Evolutionary conservation across 1,284 basidiomycete genomes (phyloP), one percentile per base, ranked within the genome.

Genomic region (Tilletiopsis washingtonensis): DNA sequence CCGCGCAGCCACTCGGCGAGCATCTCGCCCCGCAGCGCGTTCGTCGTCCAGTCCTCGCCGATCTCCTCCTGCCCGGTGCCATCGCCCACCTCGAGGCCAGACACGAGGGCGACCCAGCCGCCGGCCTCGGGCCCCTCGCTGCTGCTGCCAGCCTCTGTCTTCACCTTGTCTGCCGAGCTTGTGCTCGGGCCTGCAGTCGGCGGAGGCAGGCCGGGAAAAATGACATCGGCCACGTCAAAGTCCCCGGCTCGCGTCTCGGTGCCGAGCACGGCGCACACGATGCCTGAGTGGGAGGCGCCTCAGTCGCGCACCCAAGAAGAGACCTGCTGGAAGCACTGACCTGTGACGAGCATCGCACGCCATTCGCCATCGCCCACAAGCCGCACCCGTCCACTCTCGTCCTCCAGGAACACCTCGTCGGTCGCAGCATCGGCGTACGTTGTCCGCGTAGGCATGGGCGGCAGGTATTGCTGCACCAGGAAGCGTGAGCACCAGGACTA

Each of bases 191-290:
- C 38, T n/a, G 11, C 27, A 39, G 34, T 45, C 19, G 11, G 14
- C 17, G 25, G 34, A 24, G 46, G 46, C 15, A 47, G 23, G 17
- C 37, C 46, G 1, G 46, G 34, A 47, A 47, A 42, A 21, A 47
- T 19, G 12, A 37, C 46, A 39, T 97, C 93, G n/a, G 86, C 79
- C 3, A 94, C 91, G 68, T 96, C 86, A 64, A 98, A 97, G 57
- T 96, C 90, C 5, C 94, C 93, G 20, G 79, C 79, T 1, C 81
- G 78, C 0, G 87, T 94, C 73, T 98, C 94, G 64, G 85, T 82
- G 2, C 93, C 93, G 9, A 99, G 78, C 0, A 82, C 89, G 23
- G 85, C 90, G 51, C 91, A 80, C 51, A 97, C 90, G 15, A 94
- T 83, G 1, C 91, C 78, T 15, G 17, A 14, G 41, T 12, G 45